These are phyloP conservation scores for Syncephalastrum contaminatum DNA, from an alignment of 371 early-diverging fungal genomes.

Conservation along the genomic window DNA sequence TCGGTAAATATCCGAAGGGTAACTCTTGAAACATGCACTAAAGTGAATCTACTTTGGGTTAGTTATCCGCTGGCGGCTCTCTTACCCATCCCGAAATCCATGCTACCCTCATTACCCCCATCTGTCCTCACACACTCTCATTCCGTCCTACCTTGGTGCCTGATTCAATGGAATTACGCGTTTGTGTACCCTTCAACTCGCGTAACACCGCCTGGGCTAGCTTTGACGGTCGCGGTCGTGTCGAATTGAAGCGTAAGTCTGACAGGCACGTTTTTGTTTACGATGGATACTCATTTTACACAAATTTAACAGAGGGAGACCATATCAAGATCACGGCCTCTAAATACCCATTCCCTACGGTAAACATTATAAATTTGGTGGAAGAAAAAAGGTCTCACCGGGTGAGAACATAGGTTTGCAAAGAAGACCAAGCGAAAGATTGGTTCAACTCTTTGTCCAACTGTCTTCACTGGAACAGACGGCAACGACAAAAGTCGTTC, in stretches of 20 bases:
- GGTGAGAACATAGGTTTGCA: constrained; percentile 49
- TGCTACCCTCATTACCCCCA: constrained; percentile 91
- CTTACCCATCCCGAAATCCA: constrained; percentile 93
- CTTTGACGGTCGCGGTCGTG: constrained; percentile 91
- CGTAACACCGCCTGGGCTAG: constrained; percentile 83
- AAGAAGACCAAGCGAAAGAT: constrained; percentile 66
- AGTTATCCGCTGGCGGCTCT: constrained; percentile 92
- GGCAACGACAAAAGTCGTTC: constrained; percentile 75
- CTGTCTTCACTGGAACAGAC: constrained; percentile 83
- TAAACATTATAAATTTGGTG: neutral
- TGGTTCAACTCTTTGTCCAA: constrained; percentile 81
- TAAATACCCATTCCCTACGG: constrained; percentile 83
- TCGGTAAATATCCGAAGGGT: constrained; percentile 54
- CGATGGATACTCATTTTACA: neutral
- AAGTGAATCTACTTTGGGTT: neutral
- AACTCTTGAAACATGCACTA: neutral
- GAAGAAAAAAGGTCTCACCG: constrained; percentile 26
- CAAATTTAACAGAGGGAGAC: constrained; percentile 68
- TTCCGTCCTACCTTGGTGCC: constrained; percentile 95
- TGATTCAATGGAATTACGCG: constrained; percentile 81
- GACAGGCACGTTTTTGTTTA: too few relatives aligned
- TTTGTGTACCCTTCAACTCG: constrained; percentile 76
- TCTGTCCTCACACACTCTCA: constrained; percentile 94
- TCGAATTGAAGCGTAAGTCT: constrained; percentile 72
- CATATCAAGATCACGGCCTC: constrained; percentile 83